Base-by-base conservation (phyloP, 1,284 basidiomycete species). In the Tilletia caries region DNA sequence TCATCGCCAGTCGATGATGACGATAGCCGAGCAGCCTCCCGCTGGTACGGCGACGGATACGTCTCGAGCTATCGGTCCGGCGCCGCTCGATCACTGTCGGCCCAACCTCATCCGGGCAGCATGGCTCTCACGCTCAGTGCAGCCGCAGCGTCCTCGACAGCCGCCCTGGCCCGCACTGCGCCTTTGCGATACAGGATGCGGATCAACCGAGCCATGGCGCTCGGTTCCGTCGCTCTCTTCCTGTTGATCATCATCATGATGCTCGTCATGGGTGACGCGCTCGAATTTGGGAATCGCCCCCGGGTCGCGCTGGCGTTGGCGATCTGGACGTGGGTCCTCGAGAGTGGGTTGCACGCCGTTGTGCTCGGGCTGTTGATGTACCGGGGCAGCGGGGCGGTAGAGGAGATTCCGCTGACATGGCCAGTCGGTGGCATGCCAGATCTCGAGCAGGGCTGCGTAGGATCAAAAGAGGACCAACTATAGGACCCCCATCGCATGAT, bases 51-150 rank as follows among this genome's bases (percentile, higher is more conserved):
- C 1, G 15, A 41, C 37, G 37, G 37, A 41, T 41, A 41, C 15
- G 37, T 15, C 15, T 41, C 37, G 15, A 41, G 37, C 37, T 41
- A 41, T 15, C 37, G 37, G 37, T 41, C 37, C 37, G 15, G 37
- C 15, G 37, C 37, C 37, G 37, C 37, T 15, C 37, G 37, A 41
- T 10, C 37, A 41, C 15, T 41, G 15, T 10, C 37, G 15, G 37
- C 37, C 15, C 37, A 62, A 33, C 58, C 58, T 6, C 58, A 62
- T 62, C 58, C 58, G 2, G 58, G 58, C 15, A 37, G 58, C 32
- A 62, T 62, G 12, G 58, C 58, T 10, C 58, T 62, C 32, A 62
- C 58, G 18, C 58, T 62, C 3, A 62, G 58, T 29, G 58, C 58
- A 34, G 58, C 58, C 10, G 33, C 58, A 13, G 58, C 58, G 29